phyloP scores from a whole-genome alignment of 768 basidiomycete genomes.

The Pleurotus tuoliensis region DNA sequence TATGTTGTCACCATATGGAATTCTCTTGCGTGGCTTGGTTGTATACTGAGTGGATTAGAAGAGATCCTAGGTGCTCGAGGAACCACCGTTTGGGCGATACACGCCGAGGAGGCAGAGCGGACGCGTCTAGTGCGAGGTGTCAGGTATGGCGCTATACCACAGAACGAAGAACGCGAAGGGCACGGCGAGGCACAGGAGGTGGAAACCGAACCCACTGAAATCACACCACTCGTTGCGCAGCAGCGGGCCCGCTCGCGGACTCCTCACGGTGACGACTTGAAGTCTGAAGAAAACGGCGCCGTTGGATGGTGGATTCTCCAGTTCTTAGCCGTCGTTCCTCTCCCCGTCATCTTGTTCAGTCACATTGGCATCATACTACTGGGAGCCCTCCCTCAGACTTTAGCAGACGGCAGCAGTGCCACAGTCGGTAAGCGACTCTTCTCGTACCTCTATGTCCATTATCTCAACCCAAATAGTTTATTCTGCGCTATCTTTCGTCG shows the following conservation, averaged over 20 bases:
- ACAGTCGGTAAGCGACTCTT: conserved; percentile 35
- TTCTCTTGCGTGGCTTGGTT: conserved; percentile 39
- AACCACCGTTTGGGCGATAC: conserved; percentile 6
- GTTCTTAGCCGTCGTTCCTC: conserved; percentile 47
- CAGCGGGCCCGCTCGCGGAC: conserved; percentile 2
- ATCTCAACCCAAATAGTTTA: conserved; percentile 41
- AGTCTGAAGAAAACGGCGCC: conserved; percentile 20
- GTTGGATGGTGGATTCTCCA: conserved; percentile 57
- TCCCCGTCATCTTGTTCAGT: conserved; percentile 48
- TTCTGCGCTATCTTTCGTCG: conserved; percentile 36
- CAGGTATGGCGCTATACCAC: conserved; percentile 22
- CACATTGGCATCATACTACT: conserved; percentile 48
- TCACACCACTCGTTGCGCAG: conserved; percentile 46
- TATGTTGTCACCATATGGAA: conserved; percentile 60
- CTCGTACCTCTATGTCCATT: conserved; percentile 1
- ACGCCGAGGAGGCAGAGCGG: conserved; percentile 3
- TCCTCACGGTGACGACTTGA: neutral
- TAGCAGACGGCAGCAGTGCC: conserved; percentile 58
- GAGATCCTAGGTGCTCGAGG: conserved; percentile 16
- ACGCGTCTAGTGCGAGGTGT: conserved; percentile 13
- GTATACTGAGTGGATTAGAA: conserved; percentile 34
- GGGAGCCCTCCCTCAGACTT: conserved; percentile 48
- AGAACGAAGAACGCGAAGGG: conserved; percentile 15
- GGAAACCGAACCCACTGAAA: conserved; percentile 46
- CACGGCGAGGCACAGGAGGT: conserved; percentile 13